phyloP scores from a whole-genome alignment of 176 grass and related monocot genomes.

The Triticum dicoccoides region DNA sequence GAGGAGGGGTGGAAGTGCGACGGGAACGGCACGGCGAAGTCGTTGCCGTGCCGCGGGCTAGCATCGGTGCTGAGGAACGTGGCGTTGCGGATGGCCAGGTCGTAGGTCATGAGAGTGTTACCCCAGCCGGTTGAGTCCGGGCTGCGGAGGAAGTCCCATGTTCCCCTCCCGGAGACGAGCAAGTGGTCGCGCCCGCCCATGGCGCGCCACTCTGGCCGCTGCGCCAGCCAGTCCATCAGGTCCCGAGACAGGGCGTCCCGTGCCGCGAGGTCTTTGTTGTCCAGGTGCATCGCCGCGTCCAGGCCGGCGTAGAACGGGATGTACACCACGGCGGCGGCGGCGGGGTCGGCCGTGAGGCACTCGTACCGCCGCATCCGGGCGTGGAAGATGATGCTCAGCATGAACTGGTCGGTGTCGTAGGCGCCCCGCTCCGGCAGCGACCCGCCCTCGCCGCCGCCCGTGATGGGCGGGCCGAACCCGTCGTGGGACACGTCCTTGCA shows the following conservation, averaged over 20 bases:
- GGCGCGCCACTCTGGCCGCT: constrained; percentile 40
- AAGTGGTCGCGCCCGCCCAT: constrained; percentile 57
- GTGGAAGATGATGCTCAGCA: constrained; percentile 69
- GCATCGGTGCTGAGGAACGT: constrained; percentile 55
- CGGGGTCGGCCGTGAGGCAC: constrained; percentile 55
- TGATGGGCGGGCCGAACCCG: constrained; percentile 34
- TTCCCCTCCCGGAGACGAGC: constrained; percentile 25
- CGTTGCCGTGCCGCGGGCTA: constrained; percentile 32
- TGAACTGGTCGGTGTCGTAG: constrained; percentile 76
- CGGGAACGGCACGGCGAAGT: constrained; percentile 59
- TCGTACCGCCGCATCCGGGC: constrained; percentile 57
- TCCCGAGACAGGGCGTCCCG: constrained; percentile 49
- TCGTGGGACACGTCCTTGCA: constrained; percentile 43
- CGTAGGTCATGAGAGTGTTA: constrained; percentile 39
- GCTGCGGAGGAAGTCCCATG: constrained; percentile 42
- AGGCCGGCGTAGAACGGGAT: constrained; percentile 83
- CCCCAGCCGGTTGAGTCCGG: constrained; percentile 41
- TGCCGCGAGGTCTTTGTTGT: not conserved
- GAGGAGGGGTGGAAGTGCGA: not conserved
- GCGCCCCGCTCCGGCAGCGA: constrained; percentile 25
- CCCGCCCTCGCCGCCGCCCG: not conserved
- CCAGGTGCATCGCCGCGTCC: constrained; percentile 35
- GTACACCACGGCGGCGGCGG: constrained; percentile 53
- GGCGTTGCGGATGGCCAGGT: constrained; percentile 55
- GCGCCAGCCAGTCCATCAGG: constrained; percentile 35